These are phyloP conservation scores for Stephania japonica DNA, from an alignment of 164 flowering plant species.

Conservation along the genomic window DNA sequence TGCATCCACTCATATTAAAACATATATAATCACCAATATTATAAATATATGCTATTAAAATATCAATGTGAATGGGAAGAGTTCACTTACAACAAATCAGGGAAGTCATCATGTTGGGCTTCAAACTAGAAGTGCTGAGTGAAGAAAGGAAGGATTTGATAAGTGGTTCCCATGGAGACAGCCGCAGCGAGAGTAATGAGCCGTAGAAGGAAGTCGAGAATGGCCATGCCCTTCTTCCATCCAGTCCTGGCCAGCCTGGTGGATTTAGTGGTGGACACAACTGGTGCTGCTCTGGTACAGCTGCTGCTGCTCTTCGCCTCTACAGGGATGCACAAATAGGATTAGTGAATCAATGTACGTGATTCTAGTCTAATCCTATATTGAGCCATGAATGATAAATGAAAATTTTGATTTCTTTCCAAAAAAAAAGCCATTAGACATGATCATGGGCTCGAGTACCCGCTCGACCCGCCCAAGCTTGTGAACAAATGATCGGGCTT, in stretches of 20 bases:
- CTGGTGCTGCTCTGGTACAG: constrained; percentile 5
- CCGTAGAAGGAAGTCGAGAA: constrained; percentile 65
- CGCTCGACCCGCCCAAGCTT: too few relatives aligned
- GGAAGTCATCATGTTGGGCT: constrained; percentile 66
- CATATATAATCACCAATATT: background rate
- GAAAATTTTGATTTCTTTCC: too few relatives aligned
- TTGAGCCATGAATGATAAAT: too few relatives aligned
- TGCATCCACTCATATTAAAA: background rate
- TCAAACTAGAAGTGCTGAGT: constrained; percentile 80
- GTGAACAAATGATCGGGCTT: too few relatives aligned
- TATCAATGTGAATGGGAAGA: background rate
- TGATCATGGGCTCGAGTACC: too few relatives aligned
- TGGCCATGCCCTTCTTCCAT: constrained; percentile 45
- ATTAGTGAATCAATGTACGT: too few relatives aligned
- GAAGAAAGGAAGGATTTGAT: constrained; percentile 81
- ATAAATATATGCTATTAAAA: too few relatives aligned
- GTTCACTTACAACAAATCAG: constrained; percentile 53
- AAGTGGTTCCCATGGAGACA: constrained; percentile 61
- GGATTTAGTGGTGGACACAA: constrained; percentile 17
- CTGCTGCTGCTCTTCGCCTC: constrained; percentile 29
- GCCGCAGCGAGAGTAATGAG: constrained; percentile 53
- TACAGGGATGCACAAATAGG: too few relatives aligned
- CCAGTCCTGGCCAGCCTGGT: constrained; percentile 23
- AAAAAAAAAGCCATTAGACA: too few relatives aligned
- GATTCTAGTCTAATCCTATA: too few relatives aligned